Base-by-base conservation (phyloP, 208 protist species). In the Trypanosoma lewisi region DNA sequence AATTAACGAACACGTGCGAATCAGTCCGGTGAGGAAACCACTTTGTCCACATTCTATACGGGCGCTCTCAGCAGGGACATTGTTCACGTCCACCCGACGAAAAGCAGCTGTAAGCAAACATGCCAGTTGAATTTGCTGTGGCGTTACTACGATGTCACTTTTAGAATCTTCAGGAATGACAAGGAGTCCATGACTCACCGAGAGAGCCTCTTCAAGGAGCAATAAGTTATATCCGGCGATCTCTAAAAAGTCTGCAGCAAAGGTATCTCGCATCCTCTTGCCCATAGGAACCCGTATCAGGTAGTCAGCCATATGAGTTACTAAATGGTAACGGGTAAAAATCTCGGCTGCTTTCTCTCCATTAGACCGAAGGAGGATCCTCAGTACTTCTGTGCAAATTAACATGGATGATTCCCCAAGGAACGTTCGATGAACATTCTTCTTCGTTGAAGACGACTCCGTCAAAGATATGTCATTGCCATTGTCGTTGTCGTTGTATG, bases 401-500 rank as follows among this genome's bases (percentile, higher is more conserved):
- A 86, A 44, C 62, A 93, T 76, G 19, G 75, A 61, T 17, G 81
- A 70, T 62, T 93, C 87, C 11, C 59, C 44, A 48, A 73, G 51
- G 12, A 41, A 41, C 17, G 42, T 63, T 8, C 33, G 48, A 27
- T 5, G 12, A 31, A 23, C 16, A 42, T 3, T n/a, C 21, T 68
- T 68, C 11, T 50, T 39, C 17, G 17, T 30, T 50, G 12, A 9
- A 33, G 25, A 16, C 8, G 27, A 3, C 33, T 19, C 21, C 27
- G 2, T 52, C 27, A 33, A 48, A 27, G 48, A 37, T 42, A 21
- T 9, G 14, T 1, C 28, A 4, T 21, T 1, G 37, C 31, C 25
- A 33, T 21, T 34, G 34, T 54, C 51, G 37, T 41, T 49, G 27
- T 51, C 51, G 37, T 41, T 49, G 27, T 51, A 47, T 7, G 34